These are phyloP conservation scores for Xylaria cubensis DNA, from an alignment of 495 filamentous ascomycete species.

Conservation along the genomic window DNA sequence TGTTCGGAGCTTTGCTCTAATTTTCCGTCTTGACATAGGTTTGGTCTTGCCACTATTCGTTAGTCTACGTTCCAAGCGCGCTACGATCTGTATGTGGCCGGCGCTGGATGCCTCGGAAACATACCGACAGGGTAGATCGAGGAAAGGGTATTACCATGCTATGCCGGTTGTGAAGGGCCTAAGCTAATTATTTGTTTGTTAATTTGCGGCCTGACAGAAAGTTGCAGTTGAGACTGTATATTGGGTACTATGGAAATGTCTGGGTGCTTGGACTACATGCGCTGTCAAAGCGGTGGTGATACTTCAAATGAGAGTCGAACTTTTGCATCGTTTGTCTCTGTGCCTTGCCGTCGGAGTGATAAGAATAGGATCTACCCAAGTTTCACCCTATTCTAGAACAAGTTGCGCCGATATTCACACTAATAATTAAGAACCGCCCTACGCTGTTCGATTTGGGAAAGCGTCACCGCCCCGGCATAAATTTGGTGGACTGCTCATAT, in stretches of 20 bases:
- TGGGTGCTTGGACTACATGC: background rate
- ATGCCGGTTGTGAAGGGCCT: background rate
- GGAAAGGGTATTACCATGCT: background rate
- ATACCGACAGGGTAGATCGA: conserved; percentile 14
- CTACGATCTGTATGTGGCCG: background rate
- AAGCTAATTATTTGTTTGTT: background rate
- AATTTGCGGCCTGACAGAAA: background rate
- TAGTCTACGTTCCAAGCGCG: conserved; percentile 10
- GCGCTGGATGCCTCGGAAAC: background rate
- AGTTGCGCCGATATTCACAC: conserved; percentile 12
- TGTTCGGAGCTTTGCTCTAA: background rate
- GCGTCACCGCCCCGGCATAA: conserved; percentile 14
- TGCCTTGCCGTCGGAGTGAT: background rate
- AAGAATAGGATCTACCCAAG: conserved; percentile 14
- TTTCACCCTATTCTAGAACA: conserved; percentile 10
- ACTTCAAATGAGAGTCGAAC: background rate
- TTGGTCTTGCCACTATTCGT: background rate
- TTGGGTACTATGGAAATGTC: background rate
- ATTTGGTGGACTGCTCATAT: background rate
- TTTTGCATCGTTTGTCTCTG: background rate
- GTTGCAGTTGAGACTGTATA: background rate
- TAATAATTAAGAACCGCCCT: background rate
- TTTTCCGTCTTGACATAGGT: background rate
- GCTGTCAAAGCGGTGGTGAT: conserved; percentile 1
- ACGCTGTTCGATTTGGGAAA: conserved; percentile 22